Conservation (phyloP, 148 eudicot species). For the Spergularia marina region DNA sequence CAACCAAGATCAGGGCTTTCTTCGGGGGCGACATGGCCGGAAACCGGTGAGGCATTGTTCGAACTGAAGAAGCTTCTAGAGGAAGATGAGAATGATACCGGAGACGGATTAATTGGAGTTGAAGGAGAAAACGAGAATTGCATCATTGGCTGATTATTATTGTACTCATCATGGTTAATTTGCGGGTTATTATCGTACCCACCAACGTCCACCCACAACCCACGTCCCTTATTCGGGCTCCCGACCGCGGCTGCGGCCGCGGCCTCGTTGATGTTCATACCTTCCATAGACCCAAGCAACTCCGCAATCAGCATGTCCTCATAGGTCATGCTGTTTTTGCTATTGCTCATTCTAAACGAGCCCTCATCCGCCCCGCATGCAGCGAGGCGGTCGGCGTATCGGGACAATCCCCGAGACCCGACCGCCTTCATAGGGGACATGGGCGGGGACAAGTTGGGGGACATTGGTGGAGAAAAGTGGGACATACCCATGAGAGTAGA, state of each 20-base stretch:
- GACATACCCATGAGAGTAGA: slow-evolving; percentile 51
- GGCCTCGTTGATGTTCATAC: slow-evolving; percentile 36
- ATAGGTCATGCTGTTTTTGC: slow-evolving; percentile 36
- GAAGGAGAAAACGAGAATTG: slow-evolving; percentile 48
- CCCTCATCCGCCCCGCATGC: slow-evolving; percentile 17
- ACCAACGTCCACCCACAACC: slow-evolving; percentile 54
- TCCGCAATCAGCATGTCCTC: slow-evolving; percentile 52
- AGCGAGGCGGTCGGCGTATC: slow-evolving; percentile 28
- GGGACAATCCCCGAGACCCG: slow-evolving; percentile 23
- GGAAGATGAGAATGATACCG: slow-evolving; percentile 11
- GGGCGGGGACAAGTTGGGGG: slow-evolving; percentile 47
- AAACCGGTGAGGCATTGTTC: slow-evolving; percentile 17
- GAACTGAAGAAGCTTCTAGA: slow-evolving; percentile 27
- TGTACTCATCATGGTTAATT: background rate
- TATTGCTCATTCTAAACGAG: background rate
- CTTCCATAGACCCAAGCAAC: slow-evolving; percentile 50
- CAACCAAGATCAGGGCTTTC: slow-evolving; percentile 76
- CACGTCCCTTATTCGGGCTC: slow-evolving; percentile 23
- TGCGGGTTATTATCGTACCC: slow-evolving; percentile 9
- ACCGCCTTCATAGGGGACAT: slow-evolving; percentile 36
- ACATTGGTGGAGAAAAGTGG: slow-evolving; percentile 39
- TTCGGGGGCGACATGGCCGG: slow-evolving; percentile 14
- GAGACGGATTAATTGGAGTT: slow-evolving; percentile 16
- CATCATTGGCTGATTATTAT: slow-evolving; percentile 30
- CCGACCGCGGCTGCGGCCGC: background rate